A percentile compares a stretch with the other conserved stretches of the same genome.
These are phyloP conservation scores for Alopecurus myosuroides DNA, from an alignment of 176 grass and related monocot genomes.

Conservation along the genomic window DNA sequence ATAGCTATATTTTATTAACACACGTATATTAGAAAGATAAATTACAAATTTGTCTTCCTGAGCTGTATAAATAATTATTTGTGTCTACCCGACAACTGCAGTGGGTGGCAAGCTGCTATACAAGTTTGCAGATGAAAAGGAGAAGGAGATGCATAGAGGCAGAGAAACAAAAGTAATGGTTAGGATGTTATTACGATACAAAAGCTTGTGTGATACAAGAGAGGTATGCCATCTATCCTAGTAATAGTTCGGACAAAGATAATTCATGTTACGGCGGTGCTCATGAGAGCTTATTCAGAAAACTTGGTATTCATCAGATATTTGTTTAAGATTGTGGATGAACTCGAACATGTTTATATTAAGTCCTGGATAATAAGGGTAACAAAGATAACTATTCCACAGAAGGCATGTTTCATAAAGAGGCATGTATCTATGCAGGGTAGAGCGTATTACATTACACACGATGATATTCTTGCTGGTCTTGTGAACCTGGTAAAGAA, in stretches of 20 bases:
- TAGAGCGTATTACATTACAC: conserved; percentile 32
- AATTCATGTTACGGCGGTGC: not conserved
- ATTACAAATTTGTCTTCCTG: not conserved
- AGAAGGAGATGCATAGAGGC: conserved; percentile 48
- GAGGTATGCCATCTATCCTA: conserved; percentile 18
- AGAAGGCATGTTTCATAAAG: not conserved
- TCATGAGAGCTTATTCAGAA: not conserved
- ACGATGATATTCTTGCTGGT: conserved; percentile 36
- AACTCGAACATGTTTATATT: not conserved
- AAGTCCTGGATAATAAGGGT: not conserved
- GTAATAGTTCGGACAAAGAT: not conserved
- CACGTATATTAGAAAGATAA: not conserved
- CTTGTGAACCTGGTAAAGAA: conserved; percentile 43
- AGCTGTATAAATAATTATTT: not conserved
- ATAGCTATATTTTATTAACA: not conserved
- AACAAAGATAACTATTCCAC: not conserved
- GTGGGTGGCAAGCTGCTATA: conserved; percentile 40
- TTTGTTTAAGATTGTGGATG: not conserved
- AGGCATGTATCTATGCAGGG: conserved; percentile 28
- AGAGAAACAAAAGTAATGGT: conserved; percentile 43
- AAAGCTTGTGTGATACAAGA: conserved; percentile 34
- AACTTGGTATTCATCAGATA: not conserved
- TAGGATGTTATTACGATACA: conserved; percentile 36
- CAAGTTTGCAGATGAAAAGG: conserved; percentile 51
- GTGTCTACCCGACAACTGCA: conserved; percentile 24